Conservation (phyloP, 73 alveolate genomes). For the Stentor roeselii region DNA sequence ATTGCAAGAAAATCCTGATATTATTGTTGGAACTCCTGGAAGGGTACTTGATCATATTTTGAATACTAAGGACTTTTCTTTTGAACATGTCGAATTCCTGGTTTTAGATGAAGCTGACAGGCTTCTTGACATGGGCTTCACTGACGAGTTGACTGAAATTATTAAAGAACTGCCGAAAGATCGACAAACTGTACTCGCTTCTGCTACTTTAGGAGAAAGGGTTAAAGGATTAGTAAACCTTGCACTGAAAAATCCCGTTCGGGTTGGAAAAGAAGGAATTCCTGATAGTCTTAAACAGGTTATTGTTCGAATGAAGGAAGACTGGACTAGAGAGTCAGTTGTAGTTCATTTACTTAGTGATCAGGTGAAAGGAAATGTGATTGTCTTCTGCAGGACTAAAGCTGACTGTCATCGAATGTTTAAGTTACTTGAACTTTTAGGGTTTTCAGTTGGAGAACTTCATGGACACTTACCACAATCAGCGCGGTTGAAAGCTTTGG, state of each 20-base stretch:
- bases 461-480: constrained; percentile 88
- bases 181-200: constrained; percentile 92
- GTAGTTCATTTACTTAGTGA: constrained; percentile 44
- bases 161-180: constrained; percentile 70
- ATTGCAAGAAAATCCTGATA: constrained; percentile 85
- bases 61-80: constrained; percentile 47
- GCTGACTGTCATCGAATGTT: constrained; percentile 83
- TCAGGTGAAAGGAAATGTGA: constrained; percentile 67
- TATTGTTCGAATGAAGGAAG: background rate
- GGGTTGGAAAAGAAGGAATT: constrained; percentile 57
- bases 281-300: constrained; percentile 15
- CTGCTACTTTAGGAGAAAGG: constrained; percentile 96
- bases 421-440: constrained; percentile 68
- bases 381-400: constrained; percentile 90
- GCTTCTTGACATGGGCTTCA: constrained; percentile 95
- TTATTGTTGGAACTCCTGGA: constrained; percentile 95
- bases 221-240: constrained; percentile 79
- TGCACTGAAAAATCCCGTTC: constrained; percentile 82
- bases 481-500: constrained; percentile 82
- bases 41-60: constrained; percentile 86
- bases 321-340: background rate
- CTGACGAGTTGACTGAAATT: constrained; percentile 80
- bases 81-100: constrained; percentile 79
- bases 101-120: constrained; percentile 99
- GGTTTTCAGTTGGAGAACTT: constrained; percentile 79